These are phyloP conservation scores for Aspergillus sclerotioniger DNA, from an alignment of 495 filamentous ascomycete species.

Conservation along the genomic window DNA sequence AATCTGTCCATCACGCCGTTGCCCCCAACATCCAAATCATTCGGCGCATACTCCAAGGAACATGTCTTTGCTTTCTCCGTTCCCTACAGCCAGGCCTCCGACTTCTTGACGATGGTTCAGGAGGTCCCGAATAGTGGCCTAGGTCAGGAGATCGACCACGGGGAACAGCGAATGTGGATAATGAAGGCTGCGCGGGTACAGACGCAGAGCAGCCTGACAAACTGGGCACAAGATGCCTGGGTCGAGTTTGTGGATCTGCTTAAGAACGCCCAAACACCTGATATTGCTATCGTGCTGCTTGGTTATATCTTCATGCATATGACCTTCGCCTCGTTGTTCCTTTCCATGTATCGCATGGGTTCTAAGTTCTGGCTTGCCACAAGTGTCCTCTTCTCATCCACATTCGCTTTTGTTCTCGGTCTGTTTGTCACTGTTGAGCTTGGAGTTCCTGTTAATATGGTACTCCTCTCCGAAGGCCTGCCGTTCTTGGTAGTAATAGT, in stretches of 20 bases:
- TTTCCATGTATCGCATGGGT: constrained; percentile 12
- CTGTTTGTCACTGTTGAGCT: not conserved
- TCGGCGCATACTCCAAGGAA: not conserved
- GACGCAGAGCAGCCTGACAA: not conserved
- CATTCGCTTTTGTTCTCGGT: constrained; percentile 13
- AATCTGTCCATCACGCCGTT: constrained; percentile 4
- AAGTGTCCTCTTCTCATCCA: constrained; percentile 3
- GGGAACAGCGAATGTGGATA: not conserved
- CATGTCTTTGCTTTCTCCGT: not conserved
- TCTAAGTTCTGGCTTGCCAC: constrained; percentile 13
- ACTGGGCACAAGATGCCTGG: not conserved
- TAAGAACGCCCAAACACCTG: not conserved
- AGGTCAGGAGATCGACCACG: not conserved
- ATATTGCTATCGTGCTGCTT: constrained; percentile 5
- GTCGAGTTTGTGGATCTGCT: constrained; percentile 4
- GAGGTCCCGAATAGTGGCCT: not conserved
- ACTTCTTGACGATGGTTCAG: not conserved
- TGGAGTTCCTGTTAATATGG: constrained; percentile 6
- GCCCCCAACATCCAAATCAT: not conserved
- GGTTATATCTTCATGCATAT: constrained; percentile 11
- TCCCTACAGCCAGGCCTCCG: not conserved
- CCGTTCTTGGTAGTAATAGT: constrained; percentile 11
- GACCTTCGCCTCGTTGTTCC: constrained; percentile 9
- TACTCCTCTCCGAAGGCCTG: constrained; percentile 10
- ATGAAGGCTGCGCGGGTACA: not conserved